phyloP scores from a whole-genome alignment of 1,284 basidiomycete genomes.

The Megacollybia platyphylla region DNA sequence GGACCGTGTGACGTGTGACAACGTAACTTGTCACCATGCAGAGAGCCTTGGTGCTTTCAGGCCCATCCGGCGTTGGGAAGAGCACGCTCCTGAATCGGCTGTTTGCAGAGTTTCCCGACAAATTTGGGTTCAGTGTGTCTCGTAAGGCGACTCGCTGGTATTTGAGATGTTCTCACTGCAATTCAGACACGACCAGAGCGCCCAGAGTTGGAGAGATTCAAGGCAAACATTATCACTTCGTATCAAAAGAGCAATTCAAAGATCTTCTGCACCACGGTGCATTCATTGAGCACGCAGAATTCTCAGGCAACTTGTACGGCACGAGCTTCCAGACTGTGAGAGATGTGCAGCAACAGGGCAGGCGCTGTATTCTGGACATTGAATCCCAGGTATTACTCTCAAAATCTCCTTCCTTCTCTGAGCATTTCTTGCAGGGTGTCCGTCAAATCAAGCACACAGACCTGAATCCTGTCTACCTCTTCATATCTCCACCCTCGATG shows the following conservation, averaged over 20 bases:
- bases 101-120: constrained; percentile 72
- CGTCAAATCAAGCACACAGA: constrained; percentile 74
- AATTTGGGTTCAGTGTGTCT: constrained; percentile 91
- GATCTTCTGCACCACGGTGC: constrained; percentile 48
- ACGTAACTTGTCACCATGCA: constrained; percentile 20
- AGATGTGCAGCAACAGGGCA: constrained; percentile 45
- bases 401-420: constrained; percentile 2
- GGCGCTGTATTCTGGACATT: constrained; percentile 90
- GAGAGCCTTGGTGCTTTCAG: constrained; percentile 28
- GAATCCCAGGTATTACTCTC: constrained; percentile 71
- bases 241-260: constrained; percentile 47
- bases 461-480: constrained; percentile 83
- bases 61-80: constrained; percentile 83
- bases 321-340: constrained; percentile 67
- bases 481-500: constrained; percentile 85
- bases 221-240: constrained; percentile 75
- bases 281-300: constrained; percentile 73
- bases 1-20: neutral
- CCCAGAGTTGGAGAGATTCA: constrained; percentile 78
- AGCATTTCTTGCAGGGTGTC: constrained; percentile 54
- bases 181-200: constrained; percentile 78
- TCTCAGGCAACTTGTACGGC: constrained; percentile 90
- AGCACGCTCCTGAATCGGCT: constrained; percentile 83
- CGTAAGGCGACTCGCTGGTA: constrained; percentile 40
- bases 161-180: constrained; percentile 7